Evolutionary conservation across 2,329 filamentous ascomycete genomes (phyloP).

Genomic region (Trichoderma aggressivum): DNA sequence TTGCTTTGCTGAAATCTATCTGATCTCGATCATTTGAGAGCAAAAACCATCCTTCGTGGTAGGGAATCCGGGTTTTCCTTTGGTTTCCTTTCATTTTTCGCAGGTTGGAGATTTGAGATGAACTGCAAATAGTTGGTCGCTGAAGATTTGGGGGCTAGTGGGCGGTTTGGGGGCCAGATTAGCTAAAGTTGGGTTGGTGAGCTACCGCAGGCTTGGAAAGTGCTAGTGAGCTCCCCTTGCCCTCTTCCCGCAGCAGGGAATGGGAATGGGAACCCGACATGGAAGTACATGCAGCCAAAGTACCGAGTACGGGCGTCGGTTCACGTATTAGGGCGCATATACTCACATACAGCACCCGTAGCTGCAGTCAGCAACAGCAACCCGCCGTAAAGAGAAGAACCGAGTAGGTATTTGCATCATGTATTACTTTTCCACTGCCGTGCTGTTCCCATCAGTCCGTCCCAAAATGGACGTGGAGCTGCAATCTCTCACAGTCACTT

Average conservation of each 20-base stretch:
- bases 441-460: not conserved
- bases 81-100: not conserved
- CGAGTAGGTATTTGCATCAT: not conserved
- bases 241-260: not conserved
- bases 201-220: not conserved
- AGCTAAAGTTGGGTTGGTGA: not conserved
- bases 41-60: not conserved
- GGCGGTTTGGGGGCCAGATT: conserved; percentile 8
- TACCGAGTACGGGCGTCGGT: not conserved
- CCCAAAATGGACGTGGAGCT: not conserved
- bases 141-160: conserved; percentile 13
- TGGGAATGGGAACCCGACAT: too few species aligned
- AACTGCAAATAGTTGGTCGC: not conserved
- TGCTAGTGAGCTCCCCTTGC: not conserved
- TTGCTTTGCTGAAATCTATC: not conserved
- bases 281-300: not conserved
- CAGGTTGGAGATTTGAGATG: not conserved
- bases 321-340: not conserved
- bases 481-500: not conserved
- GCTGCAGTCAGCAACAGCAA: not conserved
- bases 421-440: not conserved
- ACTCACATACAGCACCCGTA: not conserved
- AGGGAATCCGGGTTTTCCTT: not conserved
- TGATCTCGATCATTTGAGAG: not conserved
- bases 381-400: not conserved